Evolutionary conservation across 2,329 filamentous ascomycete species (phyloP).

Genomic region (Leptographium procerum): DNA sequence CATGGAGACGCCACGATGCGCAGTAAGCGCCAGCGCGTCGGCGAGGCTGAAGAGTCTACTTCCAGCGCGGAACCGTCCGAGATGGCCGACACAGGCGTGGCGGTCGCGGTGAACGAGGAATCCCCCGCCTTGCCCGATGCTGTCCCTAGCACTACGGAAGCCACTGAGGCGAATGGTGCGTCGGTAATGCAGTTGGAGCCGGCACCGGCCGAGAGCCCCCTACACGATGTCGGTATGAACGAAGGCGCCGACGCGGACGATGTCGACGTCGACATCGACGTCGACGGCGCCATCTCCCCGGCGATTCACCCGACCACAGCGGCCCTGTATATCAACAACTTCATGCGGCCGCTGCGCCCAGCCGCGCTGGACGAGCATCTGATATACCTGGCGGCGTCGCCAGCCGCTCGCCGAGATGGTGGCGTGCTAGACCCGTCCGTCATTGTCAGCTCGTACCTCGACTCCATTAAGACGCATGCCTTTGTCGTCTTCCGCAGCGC

Average conservation of each 20-base stretch:
- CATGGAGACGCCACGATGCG: slow-evolving; percentile 16
- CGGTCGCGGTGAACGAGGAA: not conserved
- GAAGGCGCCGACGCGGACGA: not conserved
- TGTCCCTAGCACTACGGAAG: not conserved
- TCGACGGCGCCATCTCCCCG: slow-evolving; percentile 29
- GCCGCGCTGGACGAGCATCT: slow-evolving; percentile 58
- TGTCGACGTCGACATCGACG: slow-evolving; percentile 16
- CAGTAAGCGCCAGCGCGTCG: slow-evolving; percentile 27
- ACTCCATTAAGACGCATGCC: slow-evolving; percentile 78
- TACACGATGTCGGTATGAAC: too few species aligned
- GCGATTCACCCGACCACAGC: slow-evolving; percentile 61
- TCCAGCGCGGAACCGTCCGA: not conserved
- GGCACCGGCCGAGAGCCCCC: too few species aligned
- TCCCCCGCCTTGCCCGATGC: too few species aligned
- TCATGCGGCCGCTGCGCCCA: slow-evolving; percentile 76
- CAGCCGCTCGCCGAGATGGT: slow-evolving; percentile 23
- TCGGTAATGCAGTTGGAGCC: too few species aligned
- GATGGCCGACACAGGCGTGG: not conserved
- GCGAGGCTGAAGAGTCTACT: not conserved
- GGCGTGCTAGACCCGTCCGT: slow-evolving; percentile 38
- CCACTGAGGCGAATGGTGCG: too few species aligned
- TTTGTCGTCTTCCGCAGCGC: slow-evolving; percentile 62
- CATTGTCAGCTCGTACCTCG: slow-evolving; percentile 64
- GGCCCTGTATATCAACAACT: slow-evolving; percentile 78
- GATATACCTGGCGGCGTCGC: slow-evolving; percentile 51